phyloP scores from a whole-genome alignment of 1,139 yeast species.

The Blastobotrys arbuscula region DNA sequence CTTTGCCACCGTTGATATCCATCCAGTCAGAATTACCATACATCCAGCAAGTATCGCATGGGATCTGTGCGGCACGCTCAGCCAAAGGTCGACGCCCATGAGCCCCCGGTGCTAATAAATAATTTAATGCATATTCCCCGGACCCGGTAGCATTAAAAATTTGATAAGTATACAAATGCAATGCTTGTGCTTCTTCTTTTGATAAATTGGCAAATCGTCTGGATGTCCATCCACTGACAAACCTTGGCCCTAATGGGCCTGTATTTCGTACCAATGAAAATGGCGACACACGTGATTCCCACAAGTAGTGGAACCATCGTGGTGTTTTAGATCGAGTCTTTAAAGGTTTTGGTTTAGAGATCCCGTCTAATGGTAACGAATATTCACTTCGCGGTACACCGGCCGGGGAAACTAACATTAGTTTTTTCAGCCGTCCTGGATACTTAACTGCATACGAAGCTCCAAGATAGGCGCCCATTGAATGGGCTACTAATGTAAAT shows the following conservation, averaged over 20 bases:
- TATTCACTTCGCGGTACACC: conserved; percentile 50
- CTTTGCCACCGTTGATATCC: conserved; percentile 68
- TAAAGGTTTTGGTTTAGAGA: conserved; percentile 10
- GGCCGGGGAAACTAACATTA: conserved; percentile 80
- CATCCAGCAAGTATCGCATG: conserved; percentile 42
- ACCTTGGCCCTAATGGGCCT: conserved; percentile 39
- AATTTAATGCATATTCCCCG: conserved; percentile 61
- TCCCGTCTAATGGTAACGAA: conserved; percentile 26
- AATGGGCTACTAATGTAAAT: conserved; percentile 80
- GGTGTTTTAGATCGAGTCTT: conserved; percentile 18
- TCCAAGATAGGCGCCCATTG: conserved; percentile 87
- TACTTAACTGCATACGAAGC: conserved; percentile 71
- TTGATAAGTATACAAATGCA: conserved; percentile 56
- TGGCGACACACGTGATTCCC: conserved; percentile 40
- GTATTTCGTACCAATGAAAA: conserved; percentile 36
- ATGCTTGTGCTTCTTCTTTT: conserved; percentile 25
- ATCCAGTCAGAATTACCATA: conserved; percentile 87
- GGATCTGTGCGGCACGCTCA: conserved; percentile 48
- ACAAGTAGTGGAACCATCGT: conserved; percentile 33
- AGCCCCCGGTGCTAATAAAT: conserved; percentile 66
- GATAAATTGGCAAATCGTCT: conserved; percentile 36
- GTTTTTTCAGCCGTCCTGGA: conserved; percentile 57
- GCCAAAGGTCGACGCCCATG: conserved; percentile 71
- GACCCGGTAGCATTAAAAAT: conserved; percentile 56
- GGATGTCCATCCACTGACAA: conserved; percentile 39